phyloP scores from a whole-genome alignment of 768 basidiomycete species.

The Coprinellus aureogranulatus region DNA sequence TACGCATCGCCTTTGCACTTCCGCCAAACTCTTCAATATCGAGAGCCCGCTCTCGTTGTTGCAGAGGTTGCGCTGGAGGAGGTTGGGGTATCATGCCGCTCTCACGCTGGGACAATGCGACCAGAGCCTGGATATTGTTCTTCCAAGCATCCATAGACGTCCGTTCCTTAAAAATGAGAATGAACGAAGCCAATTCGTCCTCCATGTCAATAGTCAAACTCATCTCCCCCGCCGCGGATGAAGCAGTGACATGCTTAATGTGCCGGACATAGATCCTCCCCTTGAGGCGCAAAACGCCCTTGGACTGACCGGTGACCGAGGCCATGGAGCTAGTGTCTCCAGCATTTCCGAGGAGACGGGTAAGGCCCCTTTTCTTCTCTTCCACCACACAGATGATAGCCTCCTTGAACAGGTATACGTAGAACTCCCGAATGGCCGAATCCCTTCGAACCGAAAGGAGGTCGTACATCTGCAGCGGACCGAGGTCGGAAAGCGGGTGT shows the following conservation, averaged over 20 bases:
- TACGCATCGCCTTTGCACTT: constrained; percentile 71
- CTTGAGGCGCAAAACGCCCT: constrained; percentile 84
- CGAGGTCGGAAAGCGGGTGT: constrained; percentile 85
- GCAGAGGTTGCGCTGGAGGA: constrained; percentile 12
- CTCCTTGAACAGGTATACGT: constrained; percentile 95
- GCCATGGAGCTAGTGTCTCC: constrained; percentile 48
- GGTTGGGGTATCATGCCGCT: constrained; percentile 33
- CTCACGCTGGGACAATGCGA: constrained; percentile 66
- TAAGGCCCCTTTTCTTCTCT: constrained; percentile 84
- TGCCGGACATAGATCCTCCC: constrained; percentile 95
- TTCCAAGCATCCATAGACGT: constrained; percentile 89
- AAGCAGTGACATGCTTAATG: constrained; percentile 85
- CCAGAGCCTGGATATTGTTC: constrained; percentile 74
- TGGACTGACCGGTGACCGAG: constrained; percentile 36
- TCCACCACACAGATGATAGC: constrained; percentile 98
- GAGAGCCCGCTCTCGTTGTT: constrained; percentile 37
- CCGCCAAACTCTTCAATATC: constrained; percentile 79
- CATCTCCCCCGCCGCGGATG: constrained; percentile 75
- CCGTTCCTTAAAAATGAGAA: constrained; percentile 91
- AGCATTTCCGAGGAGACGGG: constrained; percentile 66
- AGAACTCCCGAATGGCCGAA: constrained; percentile 87
- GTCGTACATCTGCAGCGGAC: constrained; percentile 89
- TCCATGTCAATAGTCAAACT: constrained; percentile 98
- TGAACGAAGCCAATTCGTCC: constrained; percentile 94
- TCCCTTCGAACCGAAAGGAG: constrained; percentile 86